These are phyloP conservation scores for Termitomyces sp. DNA, from an alignment of 768 basidiomycete genomes.

Conservation along the genomic window DNA sequence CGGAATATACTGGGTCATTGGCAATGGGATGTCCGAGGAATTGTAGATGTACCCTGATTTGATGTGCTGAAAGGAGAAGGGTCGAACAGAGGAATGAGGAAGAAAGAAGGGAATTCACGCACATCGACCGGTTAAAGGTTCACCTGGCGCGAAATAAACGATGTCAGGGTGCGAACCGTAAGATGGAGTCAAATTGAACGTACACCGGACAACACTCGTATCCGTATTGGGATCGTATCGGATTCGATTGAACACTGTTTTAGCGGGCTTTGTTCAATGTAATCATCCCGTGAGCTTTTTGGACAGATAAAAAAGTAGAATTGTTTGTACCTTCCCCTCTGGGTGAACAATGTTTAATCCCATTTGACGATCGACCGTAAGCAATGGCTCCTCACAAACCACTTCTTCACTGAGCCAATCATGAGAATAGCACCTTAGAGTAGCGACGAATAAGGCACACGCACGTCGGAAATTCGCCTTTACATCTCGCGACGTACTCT, in stretches of 20 bases:
- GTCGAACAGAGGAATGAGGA: constrained; percentile 2
- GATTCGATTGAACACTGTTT: constrained; percentile 82
- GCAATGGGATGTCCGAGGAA: constrained; percentile 91
- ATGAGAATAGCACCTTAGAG: neutral
- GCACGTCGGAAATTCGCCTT: constrained; percentile 82
- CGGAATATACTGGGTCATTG: constrained; percentile 93
- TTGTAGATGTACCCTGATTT: constrained; percentile 95
- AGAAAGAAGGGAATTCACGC: constrained; percentile 27
- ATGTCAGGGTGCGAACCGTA: neutral
- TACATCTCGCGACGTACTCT: constrained; percentile 87
- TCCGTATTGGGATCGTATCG: constrained; percentile 76
- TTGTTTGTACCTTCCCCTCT: constrained; percentile 72
- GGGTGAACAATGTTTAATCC: constrained; percentile 95
- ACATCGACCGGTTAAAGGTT: constrained; percentile 92
- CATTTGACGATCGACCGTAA: constrained; percentile 95
- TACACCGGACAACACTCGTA: constrained; percentile 86
- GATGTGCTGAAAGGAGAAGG: constrained; percentile 65
- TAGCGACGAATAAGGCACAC: constrained; percentile 22
- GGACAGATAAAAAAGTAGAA: neutral
- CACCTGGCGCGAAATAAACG: constrained; percentile 41
- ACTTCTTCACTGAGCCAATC: constrained; percentile 57
- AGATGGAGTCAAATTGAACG: constrained; percentile 14
- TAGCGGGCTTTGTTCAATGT: constrained; percentile 54
- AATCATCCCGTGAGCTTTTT: neutral
- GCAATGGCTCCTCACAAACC: constrained; percentile 77